Percentiles rank a stretch among this genome's conserved stretches.
Evolutionary conservation across 1,284 basidiomycete species (phyloP).

Genomic region (Sporisorium iseilematis-ciliati): DNA sequence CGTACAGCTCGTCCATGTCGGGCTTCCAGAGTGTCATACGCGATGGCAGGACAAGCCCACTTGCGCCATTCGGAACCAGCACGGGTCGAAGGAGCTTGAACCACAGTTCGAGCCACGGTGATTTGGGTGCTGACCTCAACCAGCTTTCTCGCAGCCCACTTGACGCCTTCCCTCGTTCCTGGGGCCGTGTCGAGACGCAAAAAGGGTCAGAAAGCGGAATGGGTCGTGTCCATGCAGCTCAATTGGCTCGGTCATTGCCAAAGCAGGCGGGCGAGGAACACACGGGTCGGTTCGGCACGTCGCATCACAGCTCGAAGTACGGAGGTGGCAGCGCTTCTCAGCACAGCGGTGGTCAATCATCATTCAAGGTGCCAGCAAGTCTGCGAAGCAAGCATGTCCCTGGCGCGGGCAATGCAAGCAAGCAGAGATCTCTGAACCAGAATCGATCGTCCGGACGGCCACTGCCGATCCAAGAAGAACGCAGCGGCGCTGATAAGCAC

Average conservation of each 20-base stretch:
- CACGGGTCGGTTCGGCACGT: constrained; percentile 18
- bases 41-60: constrained; percentile 41
- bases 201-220: constrained; percentile 8
- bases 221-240: constrained; percentile 6
- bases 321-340: constrained; percentile 34
- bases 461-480: constrained; percentile 42
- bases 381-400: constrained; percentile 14
- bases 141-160: constrained; percentile 25
- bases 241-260: constrained; percentile 42
- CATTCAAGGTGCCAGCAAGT: constrained; percentile 42
- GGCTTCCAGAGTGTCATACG: constrained; percentile 42
- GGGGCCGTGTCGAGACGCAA: constrained; percentile 24
- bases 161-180: constrained; percentile 25
- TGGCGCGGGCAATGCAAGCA: constrained; percentile 3
- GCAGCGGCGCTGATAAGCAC: constrained; percentile 10
- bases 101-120: constrained; percentile 50
- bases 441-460: constrained; percentile 22
- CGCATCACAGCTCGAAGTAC: constrained; percentile 32
- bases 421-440: constrained; percentile 19
- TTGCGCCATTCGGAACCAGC: constrained; percentile 30
- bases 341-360: constrained; percentile 40
- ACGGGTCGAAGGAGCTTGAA: constrained; percentile 32
- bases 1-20: constrained; percentile 48
- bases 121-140: constrained; percentile 32
- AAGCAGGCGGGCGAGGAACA: constrained; percentile 23